phyloP scores from a whole-genome alignment of 2,329 filamentous ascomycete genomes.

The Simplicillium aogashimaense region DNA sequence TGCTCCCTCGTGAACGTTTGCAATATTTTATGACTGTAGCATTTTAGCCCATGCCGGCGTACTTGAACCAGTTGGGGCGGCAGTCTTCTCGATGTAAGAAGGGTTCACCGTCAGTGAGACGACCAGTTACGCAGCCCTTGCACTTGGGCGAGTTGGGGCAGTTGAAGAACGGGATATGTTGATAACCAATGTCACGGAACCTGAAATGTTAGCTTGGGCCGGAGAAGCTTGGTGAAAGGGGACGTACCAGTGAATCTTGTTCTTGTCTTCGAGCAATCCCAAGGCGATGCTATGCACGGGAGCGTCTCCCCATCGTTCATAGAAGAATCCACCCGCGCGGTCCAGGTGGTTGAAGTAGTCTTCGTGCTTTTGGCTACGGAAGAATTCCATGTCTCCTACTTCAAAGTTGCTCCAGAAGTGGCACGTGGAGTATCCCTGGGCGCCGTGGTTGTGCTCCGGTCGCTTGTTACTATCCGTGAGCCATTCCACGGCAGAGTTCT shows the following conservation, averaged over 20 bases:
- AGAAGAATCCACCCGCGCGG: slow-evolving; percentile 66
- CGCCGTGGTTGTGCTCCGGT: slow-evolving; percentile 69
- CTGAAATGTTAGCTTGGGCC: slow-evolving; percentile 32
- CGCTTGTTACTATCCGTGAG: slow-evolving; percentile 67
- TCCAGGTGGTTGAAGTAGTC: slow-evolving; percentile 96
- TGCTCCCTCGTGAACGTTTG: neutral
- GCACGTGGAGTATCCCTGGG: slow-evolving; percentile 92
- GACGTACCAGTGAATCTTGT: slow-evolving; percentile 82
- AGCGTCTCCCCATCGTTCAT: slow-evolving; percentile 73
- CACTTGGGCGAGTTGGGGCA: slow-evolving; percentile 96
- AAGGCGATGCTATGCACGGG: slow-evolving; percentile 92
- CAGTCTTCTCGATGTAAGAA: slow-evolving; percentile 89
- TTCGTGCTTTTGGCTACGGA: slow-evolving; percentile 81
- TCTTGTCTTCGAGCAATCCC: slow-evolving; percentile 82
- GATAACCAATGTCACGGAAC: slow-evolving; percentile 99
- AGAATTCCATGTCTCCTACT: slow-evolving; percentile 87
- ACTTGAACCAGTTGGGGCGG: slow-evolving; percentile 95
- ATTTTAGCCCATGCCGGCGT: slow-evolving; percentile 65
- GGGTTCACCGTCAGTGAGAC: slow-evolving; percentile 79
- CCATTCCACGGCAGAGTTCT: slow-evolving; percentile 83
- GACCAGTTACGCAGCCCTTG: slow-evolving; percentile 73
- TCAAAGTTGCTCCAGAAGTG: slow-evolving; percentile 99
- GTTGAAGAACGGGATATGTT: slow-evolving; percentile 98
- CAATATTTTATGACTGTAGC: slow-evolving; percentile 4
- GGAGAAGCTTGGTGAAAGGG: neutral